A percentile compares a stretch with the other conserved stretches of the same genome.
Conservation (phyloP, 345 rosid species). For the Eucalyptus brandiana region DNA sequence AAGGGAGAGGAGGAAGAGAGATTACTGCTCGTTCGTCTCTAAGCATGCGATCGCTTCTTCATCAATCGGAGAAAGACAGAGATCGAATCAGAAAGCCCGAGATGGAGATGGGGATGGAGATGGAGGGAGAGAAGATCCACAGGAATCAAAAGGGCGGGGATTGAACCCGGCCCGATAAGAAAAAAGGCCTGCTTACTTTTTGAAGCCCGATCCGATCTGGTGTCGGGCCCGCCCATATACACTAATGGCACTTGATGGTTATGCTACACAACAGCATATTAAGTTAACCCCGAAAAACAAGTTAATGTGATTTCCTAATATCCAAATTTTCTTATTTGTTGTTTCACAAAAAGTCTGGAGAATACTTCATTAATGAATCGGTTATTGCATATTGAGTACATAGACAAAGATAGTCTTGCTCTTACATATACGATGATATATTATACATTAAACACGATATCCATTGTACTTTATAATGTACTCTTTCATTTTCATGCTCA, state of each 20-base stretch:
- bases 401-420: background rate
- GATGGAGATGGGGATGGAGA: too few species aligned
- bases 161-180: background rate
- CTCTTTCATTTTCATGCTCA: background rate
- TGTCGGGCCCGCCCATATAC: background rate
- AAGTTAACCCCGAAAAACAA: too few species aligned
- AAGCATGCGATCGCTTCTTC: background rate
- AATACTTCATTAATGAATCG: too few species aligned
- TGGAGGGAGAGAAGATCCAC: background rate
- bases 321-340: too few species aligned
- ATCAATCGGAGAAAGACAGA: background rate
- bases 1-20: background rate
- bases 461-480: rapidly evolving
- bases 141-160: background rate
- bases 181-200: background rate
- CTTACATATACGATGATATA: background rate
- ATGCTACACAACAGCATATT: rapidly evolving
- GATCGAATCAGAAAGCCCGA: too few species aligned
- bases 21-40: background rate
- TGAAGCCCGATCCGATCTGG: background rate
- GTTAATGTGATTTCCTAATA: too few species aligned
- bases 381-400: too few species aligned
- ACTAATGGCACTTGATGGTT: too few species aligned
- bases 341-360: too few species aligned
- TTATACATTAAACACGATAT: background rate